Evolutionary conservation across 768 basidiomycete species (phyloP).

Genomic region (Wakefieldia striispora): DNA sequence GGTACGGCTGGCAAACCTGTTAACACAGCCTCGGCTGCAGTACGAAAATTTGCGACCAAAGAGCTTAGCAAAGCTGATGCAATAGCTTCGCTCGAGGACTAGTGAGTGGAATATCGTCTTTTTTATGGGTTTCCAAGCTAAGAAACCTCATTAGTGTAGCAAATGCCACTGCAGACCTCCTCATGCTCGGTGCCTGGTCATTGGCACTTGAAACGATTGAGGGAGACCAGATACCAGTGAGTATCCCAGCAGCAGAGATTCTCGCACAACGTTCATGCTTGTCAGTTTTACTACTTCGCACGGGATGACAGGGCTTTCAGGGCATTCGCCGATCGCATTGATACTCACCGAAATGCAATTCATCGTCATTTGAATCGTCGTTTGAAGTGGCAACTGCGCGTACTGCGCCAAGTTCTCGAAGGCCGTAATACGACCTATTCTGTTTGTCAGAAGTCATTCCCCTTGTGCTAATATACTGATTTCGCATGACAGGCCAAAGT

Average conservation of each 20-base stretch:
- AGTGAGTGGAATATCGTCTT: constrained; percentile 51
- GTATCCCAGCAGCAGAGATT: constrained; percentile 18
- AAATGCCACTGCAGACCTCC: constrained; percentile 83
- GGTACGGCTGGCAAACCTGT: constrained; percentile 76
- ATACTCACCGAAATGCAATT: constrained; percentile 43
- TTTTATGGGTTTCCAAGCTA: background rate
- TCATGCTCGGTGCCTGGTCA: constrained; percentile 82
- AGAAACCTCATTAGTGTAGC: constrained; percentile 55
- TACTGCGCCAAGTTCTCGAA: constrained; percentile 61
- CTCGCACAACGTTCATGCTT: background rate
- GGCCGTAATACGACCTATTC: constrained; percentile 65
- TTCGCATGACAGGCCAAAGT: constrained; percentile 51
- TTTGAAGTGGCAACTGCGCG: constrained; percentile 68
- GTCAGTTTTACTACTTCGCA: constrained; percentile 83
- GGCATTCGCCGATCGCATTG: constrained; percentile 50
- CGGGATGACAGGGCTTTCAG: constrained; percentile 86
- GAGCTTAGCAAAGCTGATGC: constrained; percentile 75
- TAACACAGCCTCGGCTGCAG: constrained; percentile 65
- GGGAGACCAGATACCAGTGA: constrained; percentile 71
- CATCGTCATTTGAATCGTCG: constrained; percentile 49
- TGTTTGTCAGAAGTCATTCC: constrained; percentile 40
- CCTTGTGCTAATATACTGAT: constrained; percentile 3
- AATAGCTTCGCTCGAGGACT: constrained; percentile 86
- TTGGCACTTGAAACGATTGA: constrained; percentile 55
- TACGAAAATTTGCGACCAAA: constrained; percentile 83